Base-by-base conservation (phyloP, 345 rosid species). In the Geranium brycei region DNA sequence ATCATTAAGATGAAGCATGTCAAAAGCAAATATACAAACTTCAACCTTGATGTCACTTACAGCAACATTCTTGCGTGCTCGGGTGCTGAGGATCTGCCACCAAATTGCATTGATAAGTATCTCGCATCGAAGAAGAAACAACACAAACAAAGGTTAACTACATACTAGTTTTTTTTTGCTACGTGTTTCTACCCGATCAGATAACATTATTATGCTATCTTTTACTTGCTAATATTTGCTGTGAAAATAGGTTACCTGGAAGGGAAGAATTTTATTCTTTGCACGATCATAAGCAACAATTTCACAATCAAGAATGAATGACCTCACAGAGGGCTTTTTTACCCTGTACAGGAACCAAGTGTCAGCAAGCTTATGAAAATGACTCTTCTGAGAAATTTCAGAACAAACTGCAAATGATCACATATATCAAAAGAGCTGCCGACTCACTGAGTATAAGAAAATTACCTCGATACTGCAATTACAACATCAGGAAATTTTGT, bases 1-100 rank as follows among this genome's bases (percentile, higher is more conserved):
- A 58, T 87, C 92, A 77, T 93, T 84, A 28, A 83, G 80, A 78
- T 85, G 88, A 68, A 93, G 76, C 62, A 93, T 72, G 75, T 93
- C 99, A 76, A 90, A 93, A 57, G 97, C 96, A 76, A 76, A 93
- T 73, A 90, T 77, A 83, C 99, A 90, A 57, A 93, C 96, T 62
- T 86, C 82, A 77, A 93, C 84, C 79, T 90, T 93, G 78, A 93
- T 90, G 68, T 93, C 97, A 74, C 77, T 78, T 62, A 79, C 72
- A 59, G 66, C 84, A 68, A 86, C 99, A 80, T 90, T 88, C 77
- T 93, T 93, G 64, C 92, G 87, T 62, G 96, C 86, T 64, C 96
- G 85, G 2, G 91, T 90, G 74, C 79, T 83, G 60, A 90, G 92
- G 55, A 79, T 62, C 99, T 93, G 87, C 55, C 38, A 66, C 2